phyloP scores from a whole-genome alignment of 2,329 filamentous ascomycete genomes.

The Scleromitrula shiraiana region DNA sequence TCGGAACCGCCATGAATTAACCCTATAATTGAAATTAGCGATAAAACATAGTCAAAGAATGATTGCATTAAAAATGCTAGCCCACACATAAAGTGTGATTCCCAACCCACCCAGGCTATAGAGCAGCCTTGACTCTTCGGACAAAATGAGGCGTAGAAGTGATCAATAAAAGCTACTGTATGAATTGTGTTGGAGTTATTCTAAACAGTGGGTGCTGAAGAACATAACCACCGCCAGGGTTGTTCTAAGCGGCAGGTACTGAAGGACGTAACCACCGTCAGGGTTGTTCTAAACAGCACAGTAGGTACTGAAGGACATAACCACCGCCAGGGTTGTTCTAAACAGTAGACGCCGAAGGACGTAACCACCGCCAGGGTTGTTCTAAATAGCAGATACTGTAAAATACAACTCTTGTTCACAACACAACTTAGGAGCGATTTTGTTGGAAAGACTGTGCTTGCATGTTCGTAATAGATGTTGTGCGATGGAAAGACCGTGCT shows the following conservation, averaged over 20 bases:
- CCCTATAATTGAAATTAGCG: neutral
- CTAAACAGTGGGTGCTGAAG: neutral
- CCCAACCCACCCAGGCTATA: slow-evolving; percentile 2
- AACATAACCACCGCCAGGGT: neutral
- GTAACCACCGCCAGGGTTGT: neutral
- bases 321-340: neutral
- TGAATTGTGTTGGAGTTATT: neutral
- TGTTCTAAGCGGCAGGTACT: neutral
- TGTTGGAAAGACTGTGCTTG: neutral
- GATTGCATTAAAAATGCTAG: neutral
- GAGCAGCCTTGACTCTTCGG: slow-evolving; percentile 5
- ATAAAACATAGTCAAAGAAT: neutral
- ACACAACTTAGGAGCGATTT: neutral
- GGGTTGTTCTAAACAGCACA: neutral
- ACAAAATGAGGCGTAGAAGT: neutral
- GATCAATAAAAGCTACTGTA: neutral
- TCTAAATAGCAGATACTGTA: neutral
- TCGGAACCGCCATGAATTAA: neutral
- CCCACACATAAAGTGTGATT: slow-evolving; percentile 2
- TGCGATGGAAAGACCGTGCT: too few relatives aligned
- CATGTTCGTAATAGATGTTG: neutral
- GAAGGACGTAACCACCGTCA: neutral
- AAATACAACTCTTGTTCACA: neutral
- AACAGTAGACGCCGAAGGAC: neutral
- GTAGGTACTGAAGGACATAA: neutral